Evolutionary conservation across 768 basidiomycete genomes (phyloP).

Genomic region (Panaeolus papilionaceus): DNA sequence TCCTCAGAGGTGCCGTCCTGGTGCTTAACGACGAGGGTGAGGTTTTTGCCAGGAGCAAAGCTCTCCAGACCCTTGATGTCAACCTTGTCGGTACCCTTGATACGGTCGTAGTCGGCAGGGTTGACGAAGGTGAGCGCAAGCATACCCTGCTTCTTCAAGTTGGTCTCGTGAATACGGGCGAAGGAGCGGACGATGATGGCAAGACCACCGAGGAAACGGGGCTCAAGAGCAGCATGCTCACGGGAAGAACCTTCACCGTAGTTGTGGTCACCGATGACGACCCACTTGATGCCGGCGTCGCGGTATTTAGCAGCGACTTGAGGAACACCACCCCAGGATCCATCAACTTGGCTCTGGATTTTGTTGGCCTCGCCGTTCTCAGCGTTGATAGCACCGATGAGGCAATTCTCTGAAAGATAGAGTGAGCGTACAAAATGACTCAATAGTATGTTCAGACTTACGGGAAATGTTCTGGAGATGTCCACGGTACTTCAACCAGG

Average conservation of each 20-base stretch:
- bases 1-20: constrained; percentile 78
- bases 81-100: constrained; percentile 86
- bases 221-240: constrained; percentile 97
- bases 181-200: constrained; percentile 97
- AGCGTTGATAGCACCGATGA: constrained; percentile 96
- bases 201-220: constrained; percentile 92
- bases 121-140: constrained; percentile 94
- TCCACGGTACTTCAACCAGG: constrained; percentile 99
- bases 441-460: constrained; percentile 40
- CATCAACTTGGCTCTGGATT: constrained; percentile 88
- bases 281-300: constrained; percentile 91
- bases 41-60: constrained; percentile 92
- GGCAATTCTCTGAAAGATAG: constrained; percentile 77
- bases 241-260: constrained; percentile 99
- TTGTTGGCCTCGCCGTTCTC: constrained; percentile 98
- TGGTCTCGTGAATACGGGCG: constrained; percentile 97
- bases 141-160: constrained; percentile 99
- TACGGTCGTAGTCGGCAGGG: constrained; percentile 93
- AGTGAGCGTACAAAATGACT: not conserved
- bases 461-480: constrained; percentile 98
- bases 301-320: constrained; percentile 89
- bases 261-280: constrained; percentile 95
- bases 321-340: constrained; percentile 87
- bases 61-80: constrained; percentile 87
- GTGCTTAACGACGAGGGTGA: constrained; percentile 85